Base-by-base conservation (phyloP, 2,329 filamentous ascomycete genomes). In the Talaromyces sp. region DNA sequence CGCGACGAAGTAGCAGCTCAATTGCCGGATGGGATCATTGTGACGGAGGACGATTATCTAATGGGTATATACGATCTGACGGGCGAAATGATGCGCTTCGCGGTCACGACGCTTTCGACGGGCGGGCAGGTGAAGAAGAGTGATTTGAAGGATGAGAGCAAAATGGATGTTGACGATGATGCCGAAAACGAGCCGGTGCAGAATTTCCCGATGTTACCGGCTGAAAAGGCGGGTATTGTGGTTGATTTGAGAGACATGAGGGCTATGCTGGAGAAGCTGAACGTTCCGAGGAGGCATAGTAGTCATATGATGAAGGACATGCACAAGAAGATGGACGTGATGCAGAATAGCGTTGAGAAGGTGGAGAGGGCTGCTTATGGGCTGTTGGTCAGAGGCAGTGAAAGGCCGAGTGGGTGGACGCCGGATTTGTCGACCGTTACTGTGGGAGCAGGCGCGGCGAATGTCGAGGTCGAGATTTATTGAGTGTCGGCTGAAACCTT, bases 71-170 rank as follows among this genome's bases (percentile, higher is more conserved):
- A 96, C 71, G 95, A 99, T 75, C 84, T 98, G 68, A 93, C 93
- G 1, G 95, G 95, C 42, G 95, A 99, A 79, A 83, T 98, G 81
- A 99, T 99, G 95, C 86, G 93, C 33, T 98, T 97, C 76, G 92
- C 92, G 0, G 95, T 96, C 58, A 93, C 93, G 5, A 87, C 88
- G 28, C 90, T 96, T 74, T 92, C 92, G 0, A 89, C 92, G 5
- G 88, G 81, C 7, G 89, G 89, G 14, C 78, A 78, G 46, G 73
- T 84, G 23, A 79, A 73, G 66, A 65, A 63, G 64, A 28, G 21
- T 16, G 60, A 62, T 16, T 28, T 11, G 18, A 35, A 28, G 8
- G 28, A 60, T 1, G 52, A 56, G 12, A 69, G 74, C 11, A 75
- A 75, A 59, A 70, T 37, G 40, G 40, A 57, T 50, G 52, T 55